Evolutionary conservation across 768 basidiomycete species (phyloP), one percentile per base, ranked within the genome.

Genomic region (Glaciozyma antarctica): DNA sequence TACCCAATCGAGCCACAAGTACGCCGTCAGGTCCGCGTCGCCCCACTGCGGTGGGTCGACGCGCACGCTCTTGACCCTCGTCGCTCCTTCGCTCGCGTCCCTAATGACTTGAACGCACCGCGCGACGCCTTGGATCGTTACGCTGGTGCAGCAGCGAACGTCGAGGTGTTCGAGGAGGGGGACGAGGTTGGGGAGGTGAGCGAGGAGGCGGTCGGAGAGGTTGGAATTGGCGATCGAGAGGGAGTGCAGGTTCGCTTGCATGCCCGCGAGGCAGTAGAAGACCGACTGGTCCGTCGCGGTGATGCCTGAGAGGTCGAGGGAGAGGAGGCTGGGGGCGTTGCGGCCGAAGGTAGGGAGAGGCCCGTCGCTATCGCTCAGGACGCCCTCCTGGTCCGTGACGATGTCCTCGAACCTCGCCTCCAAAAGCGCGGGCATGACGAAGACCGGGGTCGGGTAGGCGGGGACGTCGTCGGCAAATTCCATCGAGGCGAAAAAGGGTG

Each of bases 71-170:
- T 54, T 45, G 57, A 70, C 7, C 30, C 54, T 41, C 8, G 19
- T 52, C 21, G 28, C 22, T 34, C 65, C 64, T 38, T 63, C 64
- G 32, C 34, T 19, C 12, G 30, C 28, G 9, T 21, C 7, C 0
- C 62, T 60, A 22, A 66, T 44, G 28, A 62, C 60, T 57, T 70
- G 65, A 63, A 66, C 69, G 34, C 58, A 32, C 13, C 69, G 62
- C 17, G 69, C 69, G 45, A 66, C 62, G 34, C 62, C 60, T 22
- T 66, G 65, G 17, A 45, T 54, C 5, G 60, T 24, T 22, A 66
- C 52, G 5, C 62, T 48, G 19, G 16, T 8, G 38, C 61, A 66
- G 2, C 0, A 0, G 19, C 62, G 63, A 4, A 70, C 65, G 61
- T 70, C 64, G 62, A 70, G 65, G 3, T 22, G 9, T 28, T 48